Percentiles rank a stretch among this genome's conserved stretches.
Evolutionary conservation across 192 early-diverging fungal genomes (phyloP).

Genomic region (Coemansia sp.): DNA sequence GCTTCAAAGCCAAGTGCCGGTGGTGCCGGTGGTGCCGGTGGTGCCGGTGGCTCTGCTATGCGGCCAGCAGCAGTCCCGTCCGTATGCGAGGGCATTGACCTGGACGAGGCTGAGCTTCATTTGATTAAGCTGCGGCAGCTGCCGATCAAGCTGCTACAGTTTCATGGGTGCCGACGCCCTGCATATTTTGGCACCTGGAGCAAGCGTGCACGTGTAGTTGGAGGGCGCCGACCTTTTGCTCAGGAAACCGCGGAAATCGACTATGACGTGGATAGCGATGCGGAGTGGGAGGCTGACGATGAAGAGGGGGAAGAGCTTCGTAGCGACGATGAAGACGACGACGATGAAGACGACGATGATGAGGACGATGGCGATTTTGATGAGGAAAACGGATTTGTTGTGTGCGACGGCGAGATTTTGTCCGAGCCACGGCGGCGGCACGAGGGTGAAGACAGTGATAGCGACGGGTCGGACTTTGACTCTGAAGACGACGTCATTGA

Average conservation of each 20-base stretch:
- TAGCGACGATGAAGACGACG: conserved; percentile 67
- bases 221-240: conserved; percentile 61
- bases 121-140: conserved; percentile 16
- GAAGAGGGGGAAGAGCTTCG: conserved; percentile 84
- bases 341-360: conserved; percentile 25
- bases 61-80: neutral
- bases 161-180: conserved; percentile 28
- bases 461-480: conserved; percentile 21
- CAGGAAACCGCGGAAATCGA: conserved; percentile 64
- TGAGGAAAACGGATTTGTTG: conserved; percentile 84
- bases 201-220: conserved; percentile 57
- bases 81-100: conserved; percentile 10
- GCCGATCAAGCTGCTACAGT: conserved; percentile 39
- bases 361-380: conserved; percentile 70
- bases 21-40: neutral
- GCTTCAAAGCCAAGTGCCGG: neutral
- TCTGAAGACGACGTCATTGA: conserved; percentile 49
- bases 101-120: conserved; percentile 31
- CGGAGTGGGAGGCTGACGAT: conserved; percentile 83
- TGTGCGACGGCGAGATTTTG: conserved; percentile 56
- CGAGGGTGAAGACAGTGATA: conserved; percentile 20
- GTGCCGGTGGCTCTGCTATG: neutral
- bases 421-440: neutral
- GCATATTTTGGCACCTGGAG: conserved; percentile 69
- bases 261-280: conserved; percentile 86